Percentiles rank a stretch among this genome's conserved stretches.
Conservation (phyloP, 139 green algal species). For the Spirogloea muscicola region DNA sequence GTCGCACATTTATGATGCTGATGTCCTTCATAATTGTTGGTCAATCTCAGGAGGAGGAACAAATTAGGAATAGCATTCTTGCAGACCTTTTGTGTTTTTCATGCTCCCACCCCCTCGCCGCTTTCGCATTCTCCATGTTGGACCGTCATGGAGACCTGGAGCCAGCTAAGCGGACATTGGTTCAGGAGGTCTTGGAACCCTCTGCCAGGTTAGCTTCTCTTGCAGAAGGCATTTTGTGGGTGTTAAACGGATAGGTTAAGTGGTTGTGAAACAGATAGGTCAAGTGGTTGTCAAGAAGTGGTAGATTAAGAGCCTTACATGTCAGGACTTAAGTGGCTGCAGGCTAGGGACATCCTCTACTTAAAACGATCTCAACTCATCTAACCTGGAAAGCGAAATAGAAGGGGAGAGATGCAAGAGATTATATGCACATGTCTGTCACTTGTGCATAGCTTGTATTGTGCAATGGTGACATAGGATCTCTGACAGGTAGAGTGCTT, state of each 20-base stretch:
- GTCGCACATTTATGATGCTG: neutral
- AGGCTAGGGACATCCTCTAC: neutral
- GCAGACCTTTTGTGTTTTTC: constrained; percentile 73
- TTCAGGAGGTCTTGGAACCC: constrained; percentile 20
- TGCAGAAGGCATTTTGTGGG: neutral
- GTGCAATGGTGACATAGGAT: neutral
- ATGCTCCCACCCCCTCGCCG: constrained; percentile 67
- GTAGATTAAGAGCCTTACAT: no score
- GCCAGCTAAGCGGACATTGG: neutral
- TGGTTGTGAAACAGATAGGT: neutral
- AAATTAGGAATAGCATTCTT: constrained; percentile 10
- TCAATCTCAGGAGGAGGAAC: constrained; percentile 57
- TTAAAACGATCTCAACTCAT: neutral
- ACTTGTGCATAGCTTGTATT: neutral
- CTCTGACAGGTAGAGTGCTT: neutral
- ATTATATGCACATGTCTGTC: neutral
- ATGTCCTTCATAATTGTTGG: neutral
- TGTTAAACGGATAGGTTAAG: neutral
- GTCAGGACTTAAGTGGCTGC: no score
- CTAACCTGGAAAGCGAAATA: neutral
- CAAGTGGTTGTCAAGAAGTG: neutral
- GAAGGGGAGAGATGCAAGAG: neutral
- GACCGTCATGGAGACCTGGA: constrained; percentile 45
- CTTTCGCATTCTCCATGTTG: constrained; percentile 65
- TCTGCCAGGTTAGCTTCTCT: constrained; percentile 17